Evolutionary conservation across 2,329 filamentous ascomycete species (phyloP), one percentile per base, ranked within the genome.

Genomic region (Furcasterigmium furcatum): DNA sequence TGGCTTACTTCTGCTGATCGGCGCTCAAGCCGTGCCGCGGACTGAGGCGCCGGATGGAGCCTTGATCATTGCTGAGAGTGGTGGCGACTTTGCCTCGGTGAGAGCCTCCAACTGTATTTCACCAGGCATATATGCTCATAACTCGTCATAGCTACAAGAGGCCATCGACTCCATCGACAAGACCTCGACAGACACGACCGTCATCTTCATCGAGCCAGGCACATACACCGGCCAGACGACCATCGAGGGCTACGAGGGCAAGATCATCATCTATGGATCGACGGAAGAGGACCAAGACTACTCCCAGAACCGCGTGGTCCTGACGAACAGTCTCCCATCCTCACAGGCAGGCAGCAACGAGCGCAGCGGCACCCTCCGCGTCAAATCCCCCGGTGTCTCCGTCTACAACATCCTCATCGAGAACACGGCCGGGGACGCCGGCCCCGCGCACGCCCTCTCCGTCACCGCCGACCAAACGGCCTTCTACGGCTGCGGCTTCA

Each of bases 231-330:
- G 55, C 84, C 41, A 77, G 29, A 75, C 72, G 1, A 65, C 69
- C 2, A 70, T 72, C 5, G 71, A 73, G 2, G 52, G 63, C 1
- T 66, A 68, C 2, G 77, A 81, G 46, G 77, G 73, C 56, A 80
- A 86, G 61, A 85, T 85, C 66, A 77, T 86, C 59, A 81, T 76
- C 29, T 85, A 85, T 65, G 39, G 64, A 64, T 45, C 64, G 63
- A 55, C 56, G 14, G 51, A 53, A 1, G 53, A 57, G 13, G 47
- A 57, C 44, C 53, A 57, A 32, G 55, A 52, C 19, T 82, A 79
- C 58, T 55, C 63, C 12, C 59, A 59, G 39, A 81, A 82, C 59
- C 62, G 68, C 38, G 77, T 79, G 25, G 79, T 67, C 50, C 55
- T 66, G 47, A 63, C 60, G 5, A 65, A 71, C 27, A 62, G 59